Evolutionary conservation across 176 grass and related monocot genomes (phyloP), one percentile per base, ranked within the genome.

Genomic region (Microstegium vimineum): DNA sequence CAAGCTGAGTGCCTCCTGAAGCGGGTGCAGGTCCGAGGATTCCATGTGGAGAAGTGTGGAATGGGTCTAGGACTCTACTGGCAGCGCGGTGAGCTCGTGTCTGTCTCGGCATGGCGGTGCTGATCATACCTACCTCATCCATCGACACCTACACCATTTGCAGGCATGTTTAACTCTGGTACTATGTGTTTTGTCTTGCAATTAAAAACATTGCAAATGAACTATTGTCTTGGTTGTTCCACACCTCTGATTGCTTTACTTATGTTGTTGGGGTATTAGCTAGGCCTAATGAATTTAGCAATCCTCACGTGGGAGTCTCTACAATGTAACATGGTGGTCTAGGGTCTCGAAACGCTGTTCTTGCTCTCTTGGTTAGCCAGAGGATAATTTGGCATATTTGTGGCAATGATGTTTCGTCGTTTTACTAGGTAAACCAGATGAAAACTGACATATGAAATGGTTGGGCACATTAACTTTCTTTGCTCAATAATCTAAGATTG

Each of bases 91-190:
- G 94, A 94, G 85, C 85, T 97, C 1, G 86, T 92, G 25, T 94
- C 94, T 1, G 85, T 97, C 25, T 94, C 94, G 9, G 87, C 90
- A 22, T 97, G 94, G 94, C 83, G 87, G 87, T 94, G 90, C 72
- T 97, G 89, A 91, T 80, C 62, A 62, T 80, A 75, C 40, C 40
- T 36, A 33, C 76, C 34, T 8, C 65, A 34, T 36, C 30, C 72
- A 45, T 65, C 69, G 27, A 42, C 52, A 23, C 43, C 42, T 38
- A 72, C 65, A 85, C 62, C 23, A 84, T 84, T 66, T 85, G 75
- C 75, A 78, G 72, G 82, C 65, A 70, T 85, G 72, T 78, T 83
- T 84, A 63, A 64, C 73, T 76, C 69, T 37, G 63, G 73, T 42
- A 64, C 66, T 74, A 25, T 76, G 70, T 62, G 66, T 84, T 84